Conservation (phyloP, 192 early-diverging fungal species). For the Piromyces sp. region DNA sequence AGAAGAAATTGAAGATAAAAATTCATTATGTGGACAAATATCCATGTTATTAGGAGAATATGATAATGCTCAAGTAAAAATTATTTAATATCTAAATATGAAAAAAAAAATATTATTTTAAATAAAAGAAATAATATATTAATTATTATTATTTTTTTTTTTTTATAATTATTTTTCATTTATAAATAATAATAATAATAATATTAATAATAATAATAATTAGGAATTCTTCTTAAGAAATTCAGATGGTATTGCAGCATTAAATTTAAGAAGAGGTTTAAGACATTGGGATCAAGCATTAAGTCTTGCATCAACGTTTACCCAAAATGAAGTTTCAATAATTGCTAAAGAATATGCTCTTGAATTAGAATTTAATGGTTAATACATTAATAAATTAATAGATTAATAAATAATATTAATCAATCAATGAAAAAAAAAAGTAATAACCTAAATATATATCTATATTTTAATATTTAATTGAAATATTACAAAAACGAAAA, state of each 20-base stretch:
- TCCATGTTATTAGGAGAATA: constrained; percentile 21
- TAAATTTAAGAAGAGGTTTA: constrained; percentile 20
- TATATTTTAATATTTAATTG: too few species aligned
- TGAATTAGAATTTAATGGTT: constrained; percentile 22
- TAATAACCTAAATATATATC: too few species aligned
- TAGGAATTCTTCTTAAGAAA: constrained; percentile 24
- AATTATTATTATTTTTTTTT: too few species aligned
- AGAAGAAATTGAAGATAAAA: constrained; percentile 18
- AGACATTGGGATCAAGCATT: constrained; percentile 35
- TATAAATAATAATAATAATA: too few species aligned
- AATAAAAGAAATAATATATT: too few species aligned
- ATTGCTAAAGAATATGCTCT: constrained; percentile 31
- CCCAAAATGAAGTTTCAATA: constrained; percentile 19
- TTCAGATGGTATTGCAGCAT: constrained; percentile 17
- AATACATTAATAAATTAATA: too few species aligned
- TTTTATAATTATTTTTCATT: too few species aligned
- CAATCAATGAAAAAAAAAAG: too few species aligned
- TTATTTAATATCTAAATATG: not conserved
- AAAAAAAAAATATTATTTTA: not conserved
- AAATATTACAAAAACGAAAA: too few species aligned
- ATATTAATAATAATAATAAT: too few species aligned
- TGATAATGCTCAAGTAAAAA: constrained; percentile 17
- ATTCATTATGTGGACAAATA: constrained; percentile 21
- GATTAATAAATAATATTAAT: too few species aligned
- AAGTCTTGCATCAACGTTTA: constrained; percentile 15